Base-by-base conservation (phyloP, 139 green algal species). In the Chlamydomonas sp. region DNA sequence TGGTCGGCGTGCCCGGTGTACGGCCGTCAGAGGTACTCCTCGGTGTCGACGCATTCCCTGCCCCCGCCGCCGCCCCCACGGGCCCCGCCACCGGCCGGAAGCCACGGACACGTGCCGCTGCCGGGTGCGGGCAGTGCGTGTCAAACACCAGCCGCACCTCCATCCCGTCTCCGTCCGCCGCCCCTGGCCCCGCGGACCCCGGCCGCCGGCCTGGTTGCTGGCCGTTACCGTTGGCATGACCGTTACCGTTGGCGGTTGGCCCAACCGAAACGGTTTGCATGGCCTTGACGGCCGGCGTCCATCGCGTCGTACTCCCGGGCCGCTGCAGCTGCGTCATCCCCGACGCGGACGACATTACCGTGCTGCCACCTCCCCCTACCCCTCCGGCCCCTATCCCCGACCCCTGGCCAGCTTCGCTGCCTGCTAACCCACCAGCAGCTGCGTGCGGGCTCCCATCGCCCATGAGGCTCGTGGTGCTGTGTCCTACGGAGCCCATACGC, bases 231-330 rank as follows among this genome's bases (percentile, higher is more conserved):
- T 14, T 16, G 57, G 17, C 61, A 5, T 20, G 58, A 1, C 10
- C 31, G 72, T 8, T 31, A 10, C 31, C 72, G n/a, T 31, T 31
- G 20, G 20, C 61, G 12, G 31, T 49, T 49, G 31, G 31, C 31
- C 31, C 31, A 15, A n/a, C 6, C 3, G 12, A 18, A 60, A 86
- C 62, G 62, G 83, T 72, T 61, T 73, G 83, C 57, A 90, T 72
- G 20, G 69, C 74, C 63, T 60, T 58, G 14, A 90, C 80, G 10
- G 79, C 63, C 2, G 86, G 86, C 58, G 69, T n/a, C 86, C 86
- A 90, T 4, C 86, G 86, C 0, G 63, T 84, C 73, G 60, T 67
- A 62, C 7, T 67, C 12, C 49, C 3, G 12, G 84, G 84, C 5
- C 61, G 62, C 16, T 49, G 57, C 63, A 82, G 9, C 49, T 62